Base-by-base conservation (phyloP, 176 grass and related monocot species). In the Triticum aestivum region DNA sequence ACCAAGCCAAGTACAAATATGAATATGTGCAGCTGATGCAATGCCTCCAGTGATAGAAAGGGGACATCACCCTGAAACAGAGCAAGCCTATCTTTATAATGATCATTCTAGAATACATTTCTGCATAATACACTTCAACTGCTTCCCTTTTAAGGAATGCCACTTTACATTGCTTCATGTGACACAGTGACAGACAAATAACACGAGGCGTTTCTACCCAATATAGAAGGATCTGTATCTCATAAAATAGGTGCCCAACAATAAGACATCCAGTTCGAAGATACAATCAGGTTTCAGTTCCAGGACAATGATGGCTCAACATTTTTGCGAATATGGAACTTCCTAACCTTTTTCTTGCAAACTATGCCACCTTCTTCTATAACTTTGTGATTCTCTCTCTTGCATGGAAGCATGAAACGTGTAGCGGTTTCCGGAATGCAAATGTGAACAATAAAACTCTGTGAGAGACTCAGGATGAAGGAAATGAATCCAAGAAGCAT, bases 401-500 rank as follows among this genome's bases (percentile, higher is more conserved):
- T 95, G 87, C 93, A 98, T 33, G 91, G 91, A 89, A 94, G 89
- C 96, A 98, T 95, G 41, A 65, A 65, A 21, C 1, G 35, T 5
- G 70, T 86, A 89, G 86, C 24, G 69, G 45, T 91, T 88, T 82
- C 75, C 11, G 89, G 90, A 79, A 98, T 90, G 61, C 96, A 98
- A 67, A 95, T 92, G 74, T 79, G 52, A 75, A 59, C 29, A 75
- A 94, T 91, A 42, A 90, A 87, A 58, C 80, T 49, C 83, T 95
- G 90, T 65, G 89, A 98, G 49, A 95, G 89, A 11, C 91, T 94
- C 61, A 98, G 74, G 62, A 95, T 27, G 59, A 98, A 94, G 29
- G 96, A 98, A 84, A 98, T 98, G 66, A 98, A 98, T 63, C 96
- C 96, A 8, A 98, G 88, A 81, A 98, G 89, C 96, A 98, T 95